Percentiles rank a stretch among this genome's conserved stretches.
Conservation (phyloP, 192 early-diverging fungal species). For the Phycomyces blakesleeanus region DNA sequence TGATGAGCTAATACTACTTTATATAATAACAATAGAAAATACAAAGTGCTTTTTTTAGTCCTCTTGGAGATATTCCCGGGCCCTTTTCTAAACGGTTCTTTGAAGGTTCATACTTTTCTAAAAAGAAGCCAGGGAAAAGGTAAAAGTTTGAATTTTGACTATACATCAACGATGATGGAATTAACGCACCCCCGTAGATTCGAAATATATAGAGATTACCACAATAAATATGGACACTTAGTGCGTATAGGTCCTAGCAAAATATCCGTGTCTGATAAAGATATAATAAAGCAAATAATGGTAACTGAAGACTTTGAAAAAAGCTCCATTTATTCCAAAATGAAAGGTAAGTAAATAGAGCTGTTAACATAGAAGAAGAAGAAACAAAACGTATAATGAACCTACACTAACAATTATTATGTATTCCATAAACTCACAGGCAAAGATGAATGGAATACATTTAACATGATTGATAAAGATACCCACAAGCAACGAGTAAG, state of each 20-base stretch:
- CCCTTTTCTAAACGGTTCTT: constrained; percentile 10
- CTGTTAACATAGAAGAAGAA: no score
- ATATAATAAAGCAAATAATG: constrained; percentile 33
- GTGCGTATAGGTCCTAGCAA: constrained; percentile 16
- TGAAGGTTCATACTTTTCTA: no score
- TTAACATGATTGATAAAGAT: constrained; percentile 31
- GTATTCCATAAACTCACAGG: no score
- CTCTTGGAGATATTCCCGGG: constrained; percentile 27
- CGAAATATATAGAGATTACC: not conserved
- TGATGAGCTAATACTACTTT: not conserved
- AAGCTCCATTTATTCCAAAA: constrained; percentile 13
- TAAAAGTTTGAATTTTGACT: no score
- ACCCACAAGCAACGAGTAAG: constrained; percentile 36
- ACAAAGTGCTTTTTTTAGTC: constrained; percentile 23
- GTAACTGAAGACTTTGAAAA: constrained; percentile 27
- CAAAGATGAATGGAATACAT: constrained; percentile 19
- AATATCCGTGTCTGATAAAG: constrained; percentile 29
- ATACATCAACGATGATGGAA: no score
- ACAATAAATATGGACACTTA: constrained; percentile 31
- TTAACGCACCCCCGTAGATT: not conserved
- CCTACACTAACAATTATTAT: no score
- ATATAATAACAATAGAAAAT: constrained; percentile 1
- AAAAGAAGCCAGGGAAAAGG: constrained; percentile 4
- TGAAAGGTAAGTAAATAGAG: constrained; percentile 12
- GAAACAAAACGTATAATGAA: no score